Evolutionary conservation across 2,329 filamentous ascomycete species (phyloP).

Genomic region (Colletotrichum horii): DNA sequence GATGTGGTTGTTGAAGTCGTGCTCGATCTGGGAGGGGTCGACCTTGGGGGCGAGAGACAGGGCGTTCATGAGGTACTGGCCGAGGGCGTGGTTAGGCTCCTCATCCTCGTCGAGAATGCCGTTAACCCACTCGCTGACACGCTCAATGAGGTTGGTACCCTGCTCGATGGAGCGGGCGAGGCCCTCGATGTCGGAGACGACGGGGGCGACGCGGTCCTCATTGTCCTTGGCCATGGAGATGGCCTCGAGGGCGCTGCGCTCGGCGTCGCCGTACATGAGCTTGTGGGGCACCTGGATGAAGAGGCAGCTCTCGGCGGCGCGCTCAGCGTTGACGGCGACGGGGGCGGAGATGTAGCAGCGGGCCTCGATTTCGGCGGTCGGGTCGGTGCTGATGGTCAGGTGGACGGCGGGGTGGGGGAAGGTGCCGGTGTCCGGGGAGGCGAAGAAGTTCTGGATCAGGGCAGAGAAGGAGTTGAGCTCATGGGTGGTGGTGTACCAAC

Average conservation of each 20-base stretch:
- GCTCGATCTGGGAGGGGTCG: constrained; percentile 86
- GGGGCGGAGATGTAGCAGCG: constrained; percentile 95
- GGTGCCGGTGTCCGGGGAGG: constrained; percentile 93
- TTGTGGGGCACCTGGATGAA: constrained; percentile 98
- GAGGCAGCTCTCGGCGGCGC: constrained; percentile 92
- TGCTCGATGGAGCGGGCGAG: constrained; percentile 86
- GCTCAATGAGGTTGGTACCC: constrained; percentile 87
- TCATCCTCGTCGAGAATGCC: constrained; percentile 93
- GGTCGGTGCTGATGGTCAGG: constrained; percentile 89
- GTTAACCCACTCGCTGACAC: constrained; percentile 90
- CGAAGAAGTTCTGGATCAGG: constrained; percentile 99
- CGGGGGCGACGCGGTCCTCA: constrained; percentile 74
- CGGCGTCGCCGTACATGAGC: constrained; percentile 82
- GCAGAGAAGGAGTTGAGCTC: constrained; percentile 99
- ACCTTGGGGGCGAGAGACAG: constrained; percentile 95
- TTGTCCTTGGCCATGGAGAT: constrained; percentile 81
- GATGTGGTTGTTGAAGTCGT: constrained; percentile 99
- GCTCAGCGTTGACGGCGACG: constrained; percentile 92
- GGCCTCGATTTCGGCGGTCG: constrained; percentile 87
- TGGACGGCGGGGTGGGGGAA: constrained; percentile 98
- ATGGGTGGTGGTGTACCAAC: constrained; percentile 97
- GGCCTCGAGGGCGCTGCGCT: constrained; percentile 74
- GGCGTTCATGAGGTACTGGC: constrained; percentile 94
- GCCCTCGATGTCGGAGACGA: constrained; percentile 88
- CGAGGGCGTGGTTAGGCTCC: constrained; percentile 86